phyloP scores from a whole-genome alignment of 441 rosid species.

The Gossypium schwendimanii region DNA sequence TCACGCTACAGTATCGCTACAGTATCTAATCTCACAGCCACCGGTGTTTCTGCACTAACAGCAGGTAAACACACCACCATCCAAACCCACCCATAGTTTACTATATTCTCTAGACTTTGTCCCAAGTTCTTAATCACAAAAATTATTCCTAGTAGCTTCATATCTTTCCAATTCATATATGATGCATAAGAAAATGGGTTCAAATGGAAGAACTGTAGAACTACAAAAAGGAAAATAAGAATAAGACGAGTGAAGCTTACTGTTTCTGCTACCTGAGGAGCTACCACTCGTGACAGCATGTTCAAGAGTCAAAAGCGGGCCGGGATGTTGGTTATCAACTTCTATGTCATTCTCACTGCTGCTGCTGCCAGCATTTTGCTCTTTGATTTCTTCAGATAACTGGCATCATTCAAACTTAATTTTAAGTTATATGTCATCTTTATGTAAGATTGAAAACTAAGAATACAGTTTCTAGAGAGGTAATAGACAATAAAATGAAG shows the following conservation, averaged over 20 bases:
- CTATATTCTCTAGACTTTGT: not conserved
- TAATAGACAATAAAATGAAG: not conserved
- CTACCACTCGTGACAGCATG: constrained; percentile 26
- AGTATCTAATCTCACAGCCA: too few relatives aligned
- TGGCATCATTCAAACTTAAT: constrained; percentile 19
- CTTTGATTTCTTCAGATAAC: constrained; percentile 31
- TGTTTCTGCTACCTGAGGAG: constrained; percentile 24
- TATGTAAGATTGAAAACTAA: not conserved
- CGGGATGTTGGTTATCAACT: constrained; percentile 23
- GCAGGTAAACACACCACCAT: too few relatives aligned
- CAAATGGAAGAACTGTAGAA: not conserved
- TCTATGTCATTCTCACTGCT: constrained; percentile 27
- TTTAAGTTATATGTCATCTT: not conserved
- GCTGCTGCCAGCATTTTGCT: constrained; percentile 28
- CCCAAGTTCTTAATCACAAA: not conserved
- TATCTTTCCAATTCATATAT: not conserved
- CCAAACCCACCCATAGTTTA: not conserved
- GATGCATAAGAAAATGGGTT: not conserved
- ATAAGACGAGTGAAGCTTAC: constrained; percentile 17
- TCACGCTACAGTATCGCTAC: too few relatives aligned
- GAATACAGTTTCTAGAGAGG: constrained; percentile 3
- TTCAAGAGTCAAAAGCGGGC: constrained; percentile 38
- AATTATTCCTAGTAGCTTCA: not conserved
- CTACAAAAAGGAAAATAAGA: not conserved
- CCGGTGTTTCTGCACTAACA: too few relatives aligned